Percentiles rank a stretch among this genome's conserved stretches.
Conservation (phyloP, 192 early-diverging fungal species). For the Phycomyces blakesleeanus region DNA sequence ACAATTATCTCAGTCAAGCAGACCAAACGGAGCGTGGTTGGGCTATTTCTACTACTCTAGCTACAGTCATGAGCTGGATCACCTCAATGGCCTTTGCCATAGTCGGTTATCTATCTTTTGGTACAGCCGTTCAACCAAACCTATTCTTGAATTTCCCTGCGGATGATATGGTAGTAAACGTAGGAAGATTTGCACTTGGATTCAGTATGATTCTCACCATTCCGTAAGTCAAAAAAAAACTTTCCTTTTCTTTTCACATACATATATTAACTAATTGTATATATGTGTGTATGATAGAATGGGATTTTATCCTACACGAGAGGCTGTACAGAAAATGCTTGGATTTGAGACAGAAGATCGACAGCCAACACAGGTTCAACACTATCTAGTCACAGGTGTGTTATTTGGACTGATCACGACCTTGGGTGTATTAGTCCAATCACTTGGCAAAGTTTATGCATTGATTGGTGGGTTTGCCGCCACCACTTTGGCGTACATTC, state of each 20-base stretch:
- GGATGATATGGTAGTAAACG: slow-evolving; percentile 55
- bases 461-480: slow-evolving; percentile 48
- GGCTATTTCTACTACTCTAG: slow-evolving; percentile 45
- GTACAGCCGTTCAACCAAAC: slow-evolving; percentile 56
- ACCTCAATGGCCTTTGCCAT: slow-evolving; percentile 61
- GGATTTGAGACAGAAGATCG: slow-evolving; percentile 37
- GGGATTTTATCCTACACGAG: slow-evolving; percentile 47
- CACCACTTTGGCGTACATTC: slow-evolving; percentile 46
- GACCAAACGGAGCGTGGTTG: slow-evolving; percentile 48
- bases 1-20: slow-evolving; percentile 49
- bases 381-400: slow-evolving; percentile 34
- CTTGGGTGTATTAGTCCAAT: slow-evolving; percentile 35
- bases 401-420: slow-evolving; percentile 36
- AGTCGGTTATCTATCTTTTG: slow-evolving; percentile 62
- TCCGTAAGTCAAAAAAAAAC: slow-evolving; percentile 35
- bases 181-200: slow-evolving; percentile 55
- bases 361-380: slow-evolving; percentile 32
- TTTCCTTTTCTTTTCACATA: neutral
- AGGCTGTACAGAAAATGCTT: slow-evolving; percentile 44
- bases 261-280: neutral
- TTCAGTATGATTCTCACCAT: slow-evolving; percentile 62
- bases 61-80: slow-evolving; percentile 44
- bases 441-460: slow-evolving; percentile 44
- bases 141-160: slow-evolving; percentile 61
- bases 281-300: slow-evolving; percentile 16